A percentile compares a stretch with the other conserved stretches of the same genome.
phyloP scores from a whole-genome alignment of 495 filamentous ascomycete genomes.

The Sabuloglossum arenarium region DNA sequence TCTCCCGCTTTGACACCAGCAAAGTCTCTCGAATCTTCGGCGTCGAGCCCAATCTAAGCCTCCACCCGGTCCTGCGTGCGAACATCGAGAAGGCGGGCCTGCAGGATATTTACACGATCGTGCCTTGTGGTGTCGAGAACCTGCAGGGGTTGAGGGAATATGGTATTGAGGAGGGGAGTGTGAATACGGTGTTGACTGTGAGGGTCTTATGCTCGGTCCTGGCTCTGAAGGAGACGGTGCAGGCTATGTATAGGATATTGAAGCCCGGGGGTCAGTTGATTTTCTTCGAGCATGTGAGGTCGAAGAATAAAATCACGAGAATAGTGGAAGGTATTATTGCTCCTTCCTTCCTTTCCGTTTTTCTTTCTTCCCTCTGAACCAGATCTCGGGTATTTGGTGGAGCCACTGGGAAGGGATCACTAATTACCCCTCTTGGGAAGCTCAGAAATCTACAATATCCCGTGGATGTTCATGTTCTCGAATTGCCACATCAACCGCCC shows the following conservation, averaged over 20 bases:
- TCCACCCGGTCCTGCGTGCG: constrained; percentile 9
- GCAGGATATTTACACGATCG: constrained; percentile 20
- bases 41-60: constrained; percentile 23
- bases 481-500: constrained; percentile 10
- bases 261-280: constrained; percentile 21
- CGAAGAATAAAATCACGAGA: background rate
- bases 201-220: constrained; percentile 15
- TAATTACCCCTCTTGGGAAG: too few relatives aligned
- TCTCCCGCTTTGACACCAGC: constrained; percentile 19
- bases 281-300: constrained; percentile 22
- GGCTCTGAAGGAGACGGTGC: constrained; percentile 12
- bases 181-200: constrained; percentile 17
- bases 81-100: constrained; percentile 13
- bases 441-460: constrained; percentile 8
- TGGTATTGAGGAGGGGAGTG: constrained; percentile 19
- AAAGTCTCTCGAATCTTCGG: constrained; percentile 21
- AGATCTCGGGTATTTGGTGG: too few relatives aligned
- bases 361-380: too few relatives aligned
- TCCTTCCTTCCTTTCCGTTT: too few relatives aligned
- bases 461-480: constrained; percentile 9
- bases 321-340: background rate
- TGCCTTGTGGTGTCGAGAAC: constrained; percentile 20
- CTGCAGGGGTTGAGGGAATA: constrained; percentile 15
- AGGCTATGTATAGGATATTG: constrained; percentile 14
- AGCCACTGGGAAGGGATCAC: too few relatives aligned